Percentiles rank a stretch among this genome's conserved stretches.
These are phyloP conservation scores for Smittium culicis DNA, from an alignment of 371 early-diverging fungal species.

Conservation along the genomic window DNA sequence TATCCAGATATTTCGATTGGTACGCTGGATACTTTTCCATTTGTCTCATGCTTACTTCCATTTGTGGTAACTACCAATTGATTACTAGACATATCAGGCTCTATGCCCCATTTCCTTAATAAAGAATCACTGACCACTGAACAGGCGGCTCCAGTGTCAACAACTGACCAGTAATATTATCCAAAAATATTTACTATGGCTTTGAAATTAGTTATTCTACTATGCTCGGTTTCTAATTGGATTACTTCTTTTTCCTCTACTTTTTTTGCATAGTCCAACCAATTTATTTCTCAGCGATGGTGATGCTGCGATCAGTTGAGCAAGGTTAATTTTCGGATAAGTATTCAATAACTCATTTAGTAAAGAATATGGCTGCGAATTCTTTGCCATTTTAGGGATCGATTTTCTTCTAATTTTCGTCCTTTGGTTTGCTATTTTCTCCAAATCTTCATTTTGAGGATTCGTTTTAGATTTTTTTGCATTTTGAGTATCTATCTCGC, in stretches of 20 bases:
- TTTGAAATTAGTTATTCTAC: background rate
- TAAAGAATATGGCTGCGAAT: background rate
- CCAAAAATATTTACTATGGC: background rate
- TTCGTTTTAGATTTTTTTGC: too few relatives aligned
- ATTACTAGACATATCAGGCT: background rate
- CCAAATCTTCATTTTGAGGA: background rate
- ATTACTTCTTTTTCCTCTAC: background rate
- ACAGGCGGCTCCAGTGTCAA: slow-evolving; percentile 6
- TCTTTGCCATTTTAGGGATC: background rate
- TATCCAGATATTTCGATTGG: slow-evolving; percentile 2
- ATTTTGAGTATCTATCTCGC: too few relatives aligned
- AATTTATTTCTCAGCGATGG: background rate
- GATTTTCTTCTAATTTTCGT: background rate
- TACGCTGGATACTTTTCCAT: background rate
- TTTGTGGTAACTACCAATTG: slow-evolving; percentile 1
- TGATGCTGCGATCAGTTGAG: background rate
- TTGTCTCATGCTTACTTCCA: background rate
- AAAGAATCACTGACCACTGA: background rate
- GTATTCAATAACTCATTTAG: background rate
- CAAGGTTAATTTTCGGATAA: background rate
- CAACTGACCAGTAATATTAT: background rate
- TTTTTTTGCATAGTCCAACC: background rate
- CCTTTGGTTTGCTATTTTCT: background rate
- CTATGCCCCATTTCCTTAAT: background rate
- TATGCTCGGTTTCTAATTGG: background rate